Conservation (phyloP, 495 filamentous ascomycete genomes). For the Aspergillus cavernicola region DNA sequence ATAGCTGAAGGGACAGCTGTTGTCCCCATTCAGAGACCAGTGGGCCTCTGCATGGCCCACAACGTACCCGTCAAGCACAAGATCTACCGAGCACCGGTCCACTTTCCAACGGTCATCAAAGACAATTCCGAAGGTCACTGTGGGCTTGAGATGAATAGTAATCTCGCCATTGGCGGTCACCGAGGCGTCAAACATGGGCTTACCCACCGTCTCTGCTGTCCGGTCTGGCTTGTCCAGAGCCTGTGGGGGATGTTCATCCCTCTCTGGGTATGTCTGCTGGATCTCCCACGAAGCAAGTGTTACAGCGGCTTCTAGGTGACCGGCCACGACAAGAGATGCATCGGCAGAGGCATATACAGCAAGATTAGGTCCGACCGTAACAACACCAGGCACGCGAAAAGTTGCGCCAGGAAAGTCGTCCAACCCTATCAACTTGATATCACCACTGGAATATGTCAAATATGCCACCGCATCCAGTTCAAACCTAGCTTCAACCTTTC, state of each 20-base stretch:
- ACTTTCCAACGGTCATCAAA: conserved; percentile 23
- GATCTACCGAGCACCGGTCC: conserved; percentile 12
- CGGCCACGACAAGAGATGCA: conserved; percentile 11
- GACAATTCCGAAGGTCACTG: conserved; percentile 25
- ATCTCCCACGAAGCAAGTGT: conserved; percentile 18
- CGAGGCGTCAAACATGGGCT: conserved; percentile 11
- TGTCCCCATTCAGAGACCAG: conserved; percentile 2
- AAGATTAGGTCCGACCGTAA: conserved; percentile 32
- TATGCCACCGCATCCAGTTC: conserved; percentile 18
- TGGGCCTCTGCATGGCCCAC: conserved; percentile 8
- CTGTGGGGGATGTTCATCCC: conserved; percentile 5
- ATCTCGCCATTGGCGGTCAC: conserved; percentile 12
- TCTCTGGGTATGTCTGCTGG: conserved; percentile 17
- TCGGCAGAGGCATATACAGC: conserved; percentile 22
- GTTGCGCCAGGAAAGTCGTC: conserved; percentile 22
- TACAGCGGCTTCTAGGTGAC: conserved; percentile 14
- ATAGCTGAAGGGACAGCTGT: conserved; percentile 23
- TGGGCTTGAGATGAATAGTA: conserved; percentile 14
- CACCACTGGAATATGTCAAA: conserved; percentile 6
- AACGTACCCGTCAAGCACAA: conserved; percentile 23
- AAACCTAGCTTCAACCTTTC: conserved; percentile 21
- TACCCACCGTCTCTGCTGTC: conserved; percentile 5
- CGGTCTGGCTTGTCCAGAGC: conserved; percentile 14
- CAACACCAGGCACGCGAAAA: conserved; percentile 31
- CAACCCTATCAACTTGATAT: conserved; percentile 11